A percentile compares a stretch with the other conserved stretches of the same genome.
These are phyloP conservation scores for Mrakia hoshinonis DNA, from an alignment of 768 basidiomycete genomes.

Conservation along the genomic window DNA sequence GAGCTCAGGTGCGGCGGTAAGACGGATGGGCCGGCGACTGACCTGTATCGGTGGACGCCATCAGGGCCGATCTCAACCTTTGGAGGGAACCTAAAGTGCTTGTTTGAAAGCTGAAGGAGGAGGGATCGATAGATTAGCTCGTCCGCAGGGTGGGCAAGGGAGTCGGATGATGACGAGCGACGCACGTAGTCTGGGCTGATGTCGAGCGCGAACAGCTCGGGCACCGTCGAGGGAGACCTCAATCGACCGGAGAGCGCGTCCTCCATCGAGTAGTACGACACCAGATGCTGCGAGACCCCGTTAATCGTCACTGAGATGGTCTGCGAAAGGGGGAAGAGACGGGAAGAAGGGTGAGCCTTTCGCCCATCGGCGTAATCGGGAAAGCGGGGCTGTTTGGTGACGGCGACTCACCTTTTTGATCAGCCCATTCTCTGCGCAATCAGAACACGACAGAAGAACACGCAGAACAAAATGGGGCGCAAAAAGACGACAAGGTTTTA, in stretches of 20 bases:
- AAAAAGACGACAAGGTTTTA: not conserved
- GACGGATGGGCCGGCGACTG: not conserved
- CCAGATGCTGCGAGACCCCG: slow-evolving; percentile 80
- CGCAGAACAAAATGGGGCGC: not conserved
- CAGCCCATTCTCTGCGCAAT: slow-evolving; percentile 49
- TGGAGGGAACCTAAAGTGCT: slow-evolving; percentile 26
- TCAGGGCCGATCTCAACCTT: slow-evolving; percentile 24
- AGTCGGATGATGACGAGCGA: not conserved
- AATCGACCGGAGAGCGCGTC: slow-evolving; percentile 85
- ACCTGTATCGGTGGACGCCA: slow-evolving; percentile 23
- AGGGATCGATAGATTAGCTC: not conserved
- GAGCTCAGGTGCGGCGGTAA: not conserved
- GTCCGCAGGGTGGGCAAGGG: not conserved
- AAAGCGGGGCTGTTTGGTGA: not conserved
- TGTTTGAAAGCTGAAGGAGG: slow-evolving; percentile 10
- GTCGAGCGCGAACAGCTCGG: slow-evolving; percentile 75
- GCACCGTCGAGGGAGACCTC: slow-evolving; percentile 74
- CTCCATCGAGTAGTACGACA: slow-evolving; percentile 87
- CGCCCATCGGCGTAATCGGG: not conserved
- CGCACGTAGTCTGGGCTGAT: slow-evolving; percentile 57
- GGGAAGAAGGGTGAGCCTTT: not conserved
- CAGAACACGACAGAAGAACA: not conserved
- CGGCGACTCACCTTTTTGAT: slow-evolving; percentile 78
- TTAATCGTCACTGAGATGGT: slow-evolving; percentile 82
- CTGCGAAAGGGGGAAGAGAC: slow-evolving; percentile 43